phyloP scores from a whole-genome alignment of 2,329 filamentous ascomycete genomes.

The Mariannaea elegans region DNA sequence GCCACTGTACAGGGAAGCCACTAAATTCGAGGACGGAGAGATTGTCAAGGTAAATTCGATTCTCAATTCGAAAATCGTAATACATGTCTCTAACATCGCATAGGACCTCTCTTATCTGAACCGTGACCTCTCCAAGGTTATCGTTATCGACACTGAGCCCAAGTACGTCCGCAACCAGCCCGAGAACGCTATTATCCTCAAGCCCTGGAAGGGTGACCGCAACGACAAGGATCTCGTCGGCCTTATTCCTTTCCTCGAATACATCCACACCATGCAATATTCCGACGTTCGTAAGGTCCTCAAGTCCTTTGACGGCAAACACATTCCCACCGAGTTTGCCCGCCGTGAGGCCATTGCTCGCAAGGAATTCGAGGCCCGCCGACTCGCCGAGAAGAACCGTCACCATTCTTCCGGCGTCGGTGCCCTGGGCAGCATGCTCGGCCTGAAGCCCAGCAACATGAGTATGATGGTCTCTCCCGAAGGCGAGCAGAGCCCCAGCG shows the following conservation, averaged over 20 bases:
- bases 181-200: slow-evolving; percentile 93
- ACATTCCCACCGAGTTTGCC: slow-evolving; percentile 91
- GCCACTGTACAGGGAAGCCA: slow-evolving; percentile 96
- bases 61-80: background rate
- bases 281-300: slow-evolving; percentile 86
- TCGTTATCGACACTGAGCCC: slow-evolving; percentile 89
- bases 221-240: slow-evolving; percentile 87
- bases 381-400: slow-evolving; percentile 74
- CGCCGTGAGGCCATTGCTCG: slow-evolving; percentile 86
- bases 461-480: slow-evolving; percentile 67
- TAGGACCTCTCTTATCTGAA: slow-evolving; percentile 98
- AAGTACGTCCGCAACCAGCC: slow-evolving; percentile 87
- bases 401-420: slow-evolving; percentile 68
- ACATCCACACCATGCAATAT: slow-evolving; percentile 92
- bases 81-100: slow-evolving; percentile 24
- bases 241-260: slow-evolving; percentile 96
- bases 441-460: slow-evolving; percentile 77
- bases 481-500: slow-evolving; percentile 74
- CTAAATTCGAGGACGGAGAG: slow-evolving; percentile 93
- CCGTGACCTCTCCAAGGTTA: slow-evolving; percentile 92
- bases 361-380: slow-evolving; percentile 82
- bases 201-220: slow-evolving; percentile 87
- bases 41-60: slow-evolving; percentile 83
- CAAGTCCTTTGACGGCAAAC: slow-evolving; percentile 86
- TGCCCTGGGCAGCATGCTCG: slow-evolving; percentile 75